A percentile compares a stretch with the other conserved stretches of the same genome.
Evolutionary conservation across 495 filamentous ascomycete genomes (phyloP).

Genomic region (Podospora bellae-mahoneyi): DNA sequence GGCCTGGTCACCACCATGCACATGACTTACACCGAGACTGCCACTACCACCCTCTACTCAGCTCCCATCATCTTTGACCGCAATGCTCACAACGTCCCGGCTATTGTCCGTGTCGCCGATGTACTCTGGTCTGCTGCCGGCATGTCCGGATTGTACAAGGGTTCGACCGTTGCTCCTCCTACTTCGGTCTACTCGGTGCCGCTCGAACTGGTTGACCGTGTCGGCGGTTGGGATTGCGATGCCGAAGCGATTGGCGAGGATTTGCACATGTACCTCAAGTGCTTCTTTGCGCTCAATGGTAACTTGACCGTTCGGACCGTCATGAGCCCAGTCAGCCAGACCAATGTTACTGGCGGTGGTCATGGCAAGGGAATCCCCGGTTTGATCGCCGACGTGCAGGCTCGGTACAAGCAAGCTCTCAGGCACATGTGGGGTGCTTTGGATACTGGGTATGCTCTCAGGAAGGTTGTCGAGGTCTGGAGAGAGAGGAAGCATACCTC

Average conservation of each 20-base stretch:
- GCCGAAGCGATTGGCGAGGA: conserved; percentile 68
- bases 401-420: conserved; percentile 62
- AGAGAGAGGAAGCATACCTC: conserved; percentile 48
- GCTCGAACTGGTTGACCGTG: conserved; percentile 57
- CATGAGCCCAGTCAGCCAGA: conserved; percentile 62
- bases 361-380: conserved; percentile 48
- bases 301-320: conserved; percentile 55
- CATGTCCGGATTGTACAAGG: conserved; percentile 60
- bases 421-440: conserved; percentile 72
- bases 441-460: conserved; percentile 59
- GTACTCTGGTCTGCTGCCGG: conserved; percentile 64
- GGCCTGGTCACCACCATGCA: conserved; percentile 58
- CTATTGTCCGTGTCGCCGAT: conserved; percentile 65
- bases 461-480: conserved; percentile 48
- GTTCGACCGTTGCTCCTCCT: conserved; percentile 58
- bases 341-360: conserved; percentile 58
- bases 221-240: conserved; percentile 64
- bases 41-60: conserved; percentile 57
- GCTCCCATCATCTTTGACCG: conserved; percentile 71
- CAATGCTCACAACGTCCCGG: conserved; percentile 62
- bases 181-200: conserved; percentile 69
- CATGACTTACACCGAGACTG: conserved; percentile 49
- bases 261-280: conserved; percentile 72
- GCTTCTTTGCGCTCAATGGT: conserved; percentile 66
- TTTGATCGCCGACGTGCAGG: conserved; percentile 49